Conservation (phyloP, 148 eudicot genomes). For the Rhododendron williamsianum region DNA sequence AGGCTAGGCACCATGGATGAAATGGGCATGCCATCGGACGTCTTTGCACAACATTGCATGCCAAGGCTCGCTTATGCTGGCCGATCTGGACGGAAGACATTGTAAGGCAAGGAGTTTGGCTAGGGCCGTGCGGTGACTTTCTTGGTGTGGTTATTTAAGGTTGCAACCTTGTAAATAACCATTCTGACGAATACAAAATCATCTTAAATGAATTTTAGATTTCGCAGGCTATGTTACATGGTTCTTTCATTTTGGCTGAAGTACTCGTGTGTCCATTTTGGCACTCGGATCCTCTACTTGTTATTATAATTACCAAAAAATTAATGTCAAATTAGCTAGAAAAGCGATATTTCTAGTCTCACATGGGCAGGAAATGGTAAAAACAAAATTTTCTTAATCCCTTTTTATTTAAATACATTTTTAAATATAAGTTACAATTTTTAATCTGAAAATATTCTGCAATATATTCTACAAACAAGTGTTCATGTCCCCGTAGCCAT, state of each 20-base stretch:
- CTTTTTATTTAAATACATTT: too few relatives aligned
- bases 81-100: not conserved
- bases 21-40: not conserved
- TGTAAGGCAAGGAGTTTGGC: not conserved
- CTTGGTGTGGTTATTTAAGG: not conserved
- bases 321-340: too few relatives aligned
- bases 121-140: not conserved
- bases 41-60: not conserved
- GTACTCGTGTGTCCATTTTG: too few relatives aligned
- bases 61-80: not conserved
- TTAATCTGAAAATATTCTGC: not conserved
- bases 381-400: too few relatives aligned
- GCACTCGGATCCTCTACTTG: too few relatives aligned
- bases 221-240: not conserved
- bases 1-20: not conserved
- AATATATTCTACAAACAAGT: too few relatives aligned
- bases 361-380: too few relatives aligned
- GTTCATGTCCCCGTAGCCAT: not conserved
- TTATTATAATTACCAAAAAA: too few relatives aligned
- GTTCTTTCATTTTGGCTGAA: too few relatives aligned
- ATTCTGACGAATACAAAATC: not conserved
- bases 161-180: not conserved
- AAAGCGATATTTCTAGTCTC: too few relatives aligned
- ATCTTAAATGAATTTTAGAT: not conserved
- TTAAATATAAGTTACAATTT: too few relatives aligned